Conservation (phyloP, 495 filamentous ascomycete species). For the Glonium stellatum region DNA sequence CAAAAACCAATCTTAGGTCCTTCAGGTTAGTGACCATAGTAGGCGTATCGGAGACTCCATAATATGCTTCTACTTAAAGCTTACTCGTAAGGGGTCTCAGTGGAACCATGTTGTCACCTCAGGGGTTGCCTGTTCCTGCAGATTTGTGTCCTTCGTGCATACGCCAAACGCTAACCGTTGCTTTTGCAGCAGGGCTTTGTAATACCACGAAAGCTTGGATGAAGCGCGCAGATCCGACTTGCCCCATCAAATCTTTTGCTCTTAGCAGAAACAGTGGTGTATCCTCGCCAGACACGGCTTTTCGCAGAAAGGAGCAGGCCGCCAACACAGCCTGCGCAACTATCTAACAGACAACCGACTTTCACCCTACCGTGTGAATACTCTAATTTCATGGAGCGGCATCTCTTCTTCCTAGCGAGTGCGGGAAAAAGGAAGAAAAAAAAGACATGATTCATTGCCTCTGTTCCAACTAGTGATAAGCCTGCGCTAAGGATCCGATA, state of each 20-base stretch:
- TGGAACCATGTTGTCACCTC: conserved; percentile 2
- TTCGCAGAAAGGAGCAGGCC: not conserved
- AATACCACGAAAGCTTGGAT: conserved; percentile 1
- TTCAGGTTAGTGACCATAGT: not conserved
- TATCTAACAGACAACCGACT: too few species aligned
- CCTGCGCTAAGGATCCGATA: not conserved
- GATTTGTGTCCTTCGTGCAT: not conserved
- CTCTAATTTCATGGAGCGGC: too few species aligned
- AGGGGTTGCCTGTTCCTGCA: conserved; percentile 6
- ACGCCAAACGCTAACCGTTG: not conserved
- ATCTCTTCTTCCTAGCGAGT: not conserved
- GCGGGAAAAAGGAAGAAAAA: not conserved
- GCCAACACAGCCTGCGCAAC: too few species aligned
- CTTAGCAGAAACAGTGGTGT: not conserved
- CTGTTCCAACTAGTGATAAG: not conserved
- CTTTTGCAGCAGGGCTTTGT: not conserved
- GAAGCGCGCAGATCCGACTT: not conserved
- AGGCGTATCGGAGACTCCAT: not conserved
- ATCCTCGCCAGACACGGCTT: not conserved
- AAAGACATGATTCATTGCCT: not conserved
- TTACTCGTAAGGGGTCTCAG: not conserved
- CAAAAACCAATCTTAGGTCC: not conserved
- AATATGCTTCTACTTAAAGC: not conserved
- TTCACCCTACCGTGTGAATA: too few species aligned
- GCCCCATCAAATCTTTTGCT: not conserved